These are phyloP conservation scores for Dimocarpus longan DNA, from an alignment of 345 rosid species.

Conservation along the genomic window DNA sequence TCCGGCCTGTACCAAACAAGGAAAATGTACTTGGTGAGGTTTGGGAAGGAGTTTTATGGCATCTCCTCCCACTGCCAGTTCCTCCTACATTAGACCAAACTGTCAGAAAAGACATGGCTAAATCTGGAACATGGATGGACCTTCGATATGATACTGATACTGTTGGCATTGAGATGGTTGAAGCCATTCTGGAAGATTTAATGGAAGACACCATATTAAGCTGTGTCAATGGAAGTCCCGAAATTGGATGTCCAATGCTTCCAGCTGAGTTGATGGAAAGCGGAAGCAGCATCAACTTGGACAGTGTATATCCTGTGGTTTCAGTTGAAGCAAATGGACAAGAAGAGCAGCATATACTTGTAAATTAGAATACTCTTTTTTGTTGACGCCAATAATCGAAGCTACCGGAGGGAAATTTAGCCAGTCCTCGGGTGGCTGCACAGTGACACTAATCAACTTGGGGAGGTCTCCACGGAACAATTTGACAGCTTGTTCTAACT, in stretches of 20 bases:
- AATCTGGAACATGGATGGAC: conserved; percentile 69
- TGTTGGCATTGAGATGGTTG: conserved; percentile 51
- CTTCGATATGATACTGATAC: conserved; percentile 46
- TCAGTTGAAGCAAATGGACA: conserved; percentile 33
- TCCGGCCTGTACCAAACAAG: conserved; percentile 49
- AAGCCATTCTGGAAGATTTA: conserved; percentile 62
- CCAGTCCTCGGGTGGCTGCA: neutral
- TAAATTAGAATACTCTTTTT: conserved; percentile 12
- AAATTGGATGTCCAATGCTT: conserved; percentile 22
- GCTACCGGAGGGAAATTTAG: neutral
- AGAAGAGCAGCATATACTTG: conserved; percentile 26
- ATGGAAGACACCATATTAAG: conserved; percentile 52
- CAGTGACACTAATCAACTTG: neutral
- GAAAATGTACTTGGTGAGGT: conserved; percentile 49
- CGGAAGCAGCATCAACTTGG: conserved; percentile 29
- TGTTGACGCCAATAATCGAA: conserved; percentile 14
- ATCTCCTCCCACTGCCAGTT: conserved; percentile 62
- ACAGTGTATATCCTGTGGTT: conserved; percentile 22
- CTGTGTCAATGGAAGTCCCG: conserved; percentile 30
- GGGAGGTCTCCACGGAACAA: neutral
- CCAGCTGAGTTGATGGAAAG: conserved; percentile 36
- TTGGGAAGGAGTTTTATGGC: conserved; percentile 71
- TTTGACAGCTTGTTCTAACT: neutral
- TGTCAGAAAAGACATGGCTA: conserved; percentile 69
- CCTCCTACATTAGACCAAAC: conserved; percentile 77